Evolutionary conservation across 345 rosid species (phyloP), one percentile per base, ranked within the genome.

Genomic region (Hibiscus mutabilis): DNA sequence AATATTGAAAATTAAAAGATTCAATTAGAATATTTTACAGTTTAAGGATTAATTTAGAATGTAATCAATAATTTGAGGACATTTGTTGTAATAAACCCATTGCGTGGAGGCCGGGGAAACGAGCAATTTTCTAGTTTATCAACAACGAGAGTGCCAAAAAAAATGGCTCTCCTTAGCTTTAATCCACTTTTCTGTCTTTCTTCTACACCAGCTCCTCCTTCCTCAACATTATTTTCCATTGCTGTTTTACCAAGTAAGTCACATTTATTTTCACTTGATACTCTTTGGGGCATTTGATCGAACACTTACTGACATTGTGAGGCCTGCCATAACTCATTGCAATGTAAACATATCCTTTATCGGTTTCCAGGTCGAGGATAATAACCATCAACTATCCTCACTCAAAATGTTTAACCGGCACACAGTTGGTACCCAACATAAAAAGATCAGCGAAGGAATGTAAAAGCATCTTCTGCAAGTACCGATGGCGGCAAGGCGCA

Each of bases 381-480:
- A 68, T 51, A 18, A 2, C n/a, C 37, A 18, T 51, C 51, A 16
- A 68, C n/a, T 16, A 31, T 5, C 24, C 10, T 31, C 47, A 31
- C 25, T 18, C 60, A 27, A 68, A 51, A 52, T 31, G 27, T 10
- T 31, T 5, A 4, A 52, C 11, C 10, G 47, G n/a, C 18, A 10
- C 60, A 52, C 46, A 6, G 3, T 11, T 68, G n/a, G 46, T 52
- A 2, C 60, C 25, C 71, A 46, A 25, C 46, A 12, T 1, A 21
- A 52, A 68, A 19, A 52, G 27, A n/a, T 29, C n/a, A 44, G 27
- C 9, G 66, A n/a, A 15, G 59, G 73, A 47, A 60, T 51, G 82
- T 83, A 47, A 80, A 79, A 76, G 82, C 82, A 18, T 82, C 78
- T 35, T 60, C 86, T 49, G 90, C 81, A 3, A 29, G 79, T 1